Conservation (phyloP, 768 basidiomycete genomes). For the Termitomyces sp. region DNA sequence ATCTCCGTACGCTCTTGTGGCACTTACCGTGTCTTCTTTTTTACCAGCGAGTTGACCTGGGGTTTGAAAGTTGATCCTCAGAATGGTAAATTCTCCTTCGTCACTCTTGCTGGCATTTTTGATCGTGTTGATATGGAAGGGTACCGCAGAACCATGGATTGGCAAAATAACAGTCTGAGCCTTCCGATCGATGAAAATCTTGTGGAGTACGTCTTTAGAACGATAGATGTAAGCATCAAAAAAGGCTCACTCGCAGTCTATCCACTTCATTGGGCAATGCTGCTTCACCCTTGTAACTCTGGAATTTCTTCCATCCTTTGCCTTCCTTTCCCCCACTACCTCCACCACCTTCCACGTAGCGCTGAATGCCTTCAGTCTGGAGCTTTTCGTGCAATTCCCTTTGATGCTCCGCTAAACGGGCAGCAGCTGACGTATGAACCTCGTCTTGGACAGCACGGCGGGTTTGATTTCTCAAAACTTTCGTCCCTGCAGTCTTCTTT, state of each 20-base stretch:
- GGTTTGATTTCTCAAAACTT: constrained; percentile 88
- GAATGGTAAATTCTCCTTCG: constrained; percentile 90
- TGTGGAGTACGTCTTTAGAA: neutral
- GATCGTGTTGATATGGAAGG: constrained; percentile 97
- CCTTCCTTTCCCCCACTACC: constrained; percentile 77
- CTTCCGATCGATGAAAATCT: constrained; percentile 93
- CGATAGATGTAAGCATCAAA: neutral
- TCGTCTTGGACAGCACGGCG: constrained; percentile 86
- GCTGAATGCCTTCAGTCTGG: constrained; percentile 77
- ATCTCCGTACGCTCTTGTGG: neutral
- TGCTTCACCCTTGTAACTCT: constrained; percentile 94
- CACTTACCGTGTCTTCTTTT: constrained; percentile 90
- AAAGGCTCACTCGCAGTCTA: constrained; percentile 60
- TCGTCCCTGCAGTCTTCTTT: constrained; percentile 74
- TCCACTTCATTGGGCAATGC: constrained; percentile 86
- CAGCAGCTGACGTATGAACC: constrained; percentile 68
- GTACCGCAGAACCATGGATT: constrained; percentile 92
- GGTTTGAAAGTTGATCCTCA: constrained; percentile 97
- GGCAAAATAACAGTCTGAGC: constrained; percentile 88
- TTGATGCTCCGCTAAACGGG: constrained; percentile 88
- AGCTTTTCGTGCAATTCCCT: constrained; percentile 70
- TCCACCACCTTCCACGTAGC: constrained; percentile 79
- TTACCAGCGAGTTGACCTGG: constrained; percentile 97
- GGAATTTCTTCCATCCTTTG: constrained; percentile 93
- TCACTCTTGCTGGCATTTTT: constrained; percentile 98